Evolutionary conservation across 2,329 filamentous ascomycete genomes (phyloP).

Genomic region (Blastomyces silverae): DNA sequence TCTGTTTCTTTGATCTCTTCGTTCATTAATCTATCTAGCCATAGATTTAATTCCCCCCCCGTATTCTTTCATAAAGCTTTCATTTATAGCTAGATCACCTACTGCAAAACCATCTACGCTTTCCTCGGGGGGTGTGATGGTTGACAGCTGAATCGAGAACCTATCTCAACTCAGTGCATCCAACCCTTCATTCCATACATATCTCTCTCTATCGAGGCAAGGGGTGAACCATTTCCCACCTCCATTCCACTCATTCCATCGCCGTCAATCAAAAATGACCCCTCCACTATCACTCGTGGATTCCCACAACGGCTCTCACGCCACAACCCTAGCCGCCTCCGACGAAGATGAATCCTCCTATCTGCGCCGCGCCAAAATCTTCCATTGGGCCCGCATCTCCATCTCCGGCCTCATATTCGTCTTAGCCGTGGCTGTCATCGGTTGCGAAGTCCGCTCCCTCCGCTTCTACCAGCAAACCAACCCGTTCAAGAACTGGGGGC

Average conservation of each 20-base stretch:
- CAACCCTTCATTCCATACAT: not conserved
- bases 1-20: not conserved
- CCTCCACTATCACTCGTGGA: conserved; percentile 19
- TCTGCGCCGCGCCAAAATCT: conserved; percentile 29
- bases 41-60: not conserved
- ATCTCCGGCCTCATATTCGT: conserved; percentile 31
- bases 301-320: conserved; percentile 28
- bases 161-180: not conserved
- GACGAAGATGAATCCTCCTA: conserved; percentile 35
- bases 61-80: not conserved
- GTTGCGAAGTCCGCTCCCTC: conserved; percentile 36
- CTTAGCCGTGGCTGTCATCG: conserved; percentile 30
- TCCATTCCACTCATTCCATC: conserved; percentile 13
- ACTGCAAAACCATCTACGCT: not conserved
- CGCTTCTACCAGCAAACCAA: conserved; percentile 36
- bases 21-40: not conserved
- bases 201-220: not conserved
- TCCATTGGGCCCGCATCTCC: conserved; percentile 33
- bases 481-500: conserved; percentile 29
- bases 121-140: not conserved
- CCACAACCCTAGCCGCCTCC: conserved; percentile 31
- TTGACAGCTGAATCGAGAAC: not conserved
- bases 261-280: conserved; percentile 25
- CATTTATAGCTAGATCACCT: not conserved
- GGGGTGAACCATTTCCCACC: conserved; percentile 12